Evolutionary conservation across 768 basidiomycete genomes (phyloP), one percentile per base, ranked within the genome.

Genomic region (Mycena crocata): DNA sequence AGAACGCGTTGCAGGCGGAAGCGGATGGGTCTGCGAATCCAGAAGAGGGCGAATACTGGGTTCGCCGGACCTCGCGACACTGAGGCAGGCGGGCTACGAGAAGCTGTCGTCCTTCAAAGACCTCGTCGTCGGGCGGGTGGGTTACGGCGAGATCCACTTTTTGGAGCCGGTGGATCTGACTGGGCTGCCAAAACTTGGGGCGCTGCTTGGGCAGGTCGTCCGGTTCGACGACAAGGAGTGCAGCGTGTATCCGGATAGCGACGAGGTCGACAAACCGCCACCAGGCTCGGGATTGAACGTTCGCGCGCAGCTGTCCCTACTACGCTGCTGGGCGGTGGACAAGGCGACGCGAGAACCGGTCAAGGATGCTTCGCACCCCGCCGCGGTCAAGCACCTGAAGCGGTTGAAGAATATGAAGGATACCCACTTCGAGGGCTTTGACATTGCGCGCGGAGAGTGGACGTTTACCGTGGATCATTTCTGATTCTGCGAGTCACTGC

Each of bases 381-480:
- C 78, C 37, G 87, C 89, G 42, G 81, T 89, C 40, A 90, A 90
- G 70, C 90, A 94, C 72, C 69, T 96, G 73, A 94, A 93, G 79
- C 87, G 92, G 69, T 81, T 98, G 77, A 90, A 90, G 83, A 86
- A 83, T 57, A 95, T 96, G 87, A 90, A 90, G 76, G 90, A 92
- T 59, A 98, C 96, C 42, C 86, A 86, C 51, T 98, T 96, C 73
- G 90, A 93, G 75, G 81, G 80, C 73, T 99, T 93, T 77, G 91
- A 95, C 63, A 84, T 89, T 58, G 83, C 83, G 71, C 89, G 90
- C 72, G 98, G 98, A 56, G 90, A 87, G 78, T 98, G 97, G 97
- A 92, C 89, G 54, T 99, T 99, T 81, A 89, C 85, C 32, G 98
- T 99, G 67, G 90, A 95, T 75, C 95, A 97, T 81, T 99, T 98